Conservation (phyloP, 228 moss, liverwort and hornwort genomes). For the Sphagnum fallax region DNA sequence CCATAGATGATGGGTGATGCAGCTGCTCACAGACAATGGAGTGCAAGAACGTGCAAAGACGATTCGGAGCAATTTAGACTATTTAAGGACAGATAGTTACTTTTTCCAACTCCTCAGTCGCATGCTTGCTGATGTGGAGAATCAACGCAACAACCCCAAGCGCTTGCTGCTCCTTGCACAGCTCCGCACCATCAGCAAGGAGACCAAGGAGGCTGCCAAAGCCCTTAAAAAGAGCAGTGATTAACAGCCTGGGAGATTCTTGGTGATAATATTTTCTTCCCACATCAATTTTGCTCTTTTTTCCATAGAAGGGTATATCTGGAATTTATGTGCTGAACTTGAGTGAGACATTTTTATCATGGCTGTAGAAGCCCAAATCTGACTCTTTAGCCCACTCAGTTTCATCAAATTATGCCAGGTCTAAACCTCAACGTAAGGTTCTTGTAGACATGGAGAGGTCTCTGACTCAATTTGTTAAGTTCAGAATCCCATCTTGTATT, state of each 20-base stretch:
- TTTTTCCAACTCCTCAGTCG: slow-evolving; percentile 68
- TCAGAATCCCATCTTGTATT: too few species aligned
- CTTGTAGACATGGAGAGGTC: too few species aligned
- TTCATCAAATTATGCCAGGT: too few species aligned
- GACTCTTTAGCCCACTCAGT: too few species aligned
- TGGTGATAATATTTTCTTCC: too few species aligned
- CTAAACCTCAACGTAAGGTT: too few species aligned
- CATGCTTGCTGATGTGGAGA: slow-evolving; percentile 77
- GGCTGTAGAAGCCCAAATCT: too few species aligned
- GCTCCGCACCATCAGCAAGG: slow-evolving; percentile 62
- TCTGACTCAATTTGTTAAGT: too few species aligned
- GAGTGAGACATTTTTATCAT: too few species aligned
- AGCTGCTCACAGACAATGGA: slow-evolving; percentile 73
- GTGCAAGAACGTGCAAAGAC: slow-evolving; percentile 51
- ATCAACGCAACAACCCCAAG: slow-evolving; percentile 69
- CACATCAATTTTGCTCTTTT: too few species aligned
- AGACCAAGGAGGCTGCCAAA: slow-evolving; percentile 69
- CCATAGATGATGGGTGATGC: slow-evolving; percentile 13
- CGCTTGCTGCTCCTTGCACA: slow-evolving; percentile 69
- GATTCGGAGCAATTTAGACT: slow-evolving; percentile 49
- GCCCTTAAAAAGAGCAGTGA: slow-evolving; percentile 29
- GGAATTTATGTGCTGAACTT: too few species aligned
- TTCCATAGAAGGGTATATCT: too few species aligned
- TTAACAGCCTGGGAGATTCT: neutral
- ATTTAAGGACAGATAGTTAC: slow-evolving; percentile 53